Conservation (phyloP, 75 land plant genomes). For the Cryptomeria japonica region DNA sequence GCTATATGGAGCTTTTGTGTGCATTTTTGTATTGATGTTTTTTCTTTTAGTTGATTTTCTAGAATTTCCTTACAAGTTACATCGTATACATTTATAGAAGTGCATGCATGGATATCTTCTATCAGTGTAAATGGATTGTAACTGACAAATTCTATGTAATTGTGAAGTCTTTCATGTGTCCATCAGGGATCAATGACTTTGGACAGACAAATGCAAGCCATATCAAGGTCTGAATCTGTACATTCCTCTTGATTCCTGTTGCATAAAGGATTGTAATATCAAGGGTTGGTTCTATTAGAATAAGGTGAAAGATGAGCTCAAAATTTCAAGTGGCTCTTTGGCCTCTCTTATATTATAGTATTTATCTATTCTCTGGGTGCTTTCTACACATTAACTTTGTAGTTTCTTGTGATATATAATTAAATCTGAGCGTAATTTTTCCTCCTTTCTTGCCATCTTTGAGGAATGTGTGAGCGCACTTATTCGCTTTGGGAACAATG, state of each 20-base stretch:
- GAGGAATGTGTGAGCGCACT: neutral
- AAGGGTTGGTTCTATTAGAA: neutral
- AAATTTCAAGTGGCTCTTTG: neutral
- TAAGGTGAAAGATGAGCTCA: neutral
- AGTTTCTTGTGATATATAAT: neutral
- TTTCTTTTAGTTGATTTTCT: neutral
- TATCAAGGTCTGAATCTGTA: slow-evolving; percentile 55
- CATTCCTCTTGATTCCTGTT: slow-evolving; percentile 2
- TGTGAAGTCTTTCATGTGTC: slow-evolving; percentile 98
- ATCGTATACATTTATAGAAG: neutral
- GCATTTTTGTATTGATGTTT: neutral
- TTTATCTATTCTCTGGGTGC: neutral
- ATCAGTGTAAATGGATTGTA: neutral
- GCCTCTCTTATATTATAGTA: neutral
- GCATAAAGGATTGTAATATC: neutral
- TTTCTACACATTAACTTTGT: neutral
- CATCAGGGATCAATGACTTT: slow-evolving; percentile 98
- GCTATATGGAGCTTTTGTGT: neutral
- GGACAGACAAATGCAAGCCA: slow-evolving; percentile 81
- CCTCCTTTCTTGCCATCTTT: neutral
- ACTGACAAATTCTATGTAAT: slow-evolving; percentile 15
- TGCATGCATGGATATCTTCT: neutral
- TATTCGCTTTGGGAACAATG: neutral
- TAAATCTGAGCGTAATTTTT: neutral
- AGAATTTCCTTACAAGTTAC: neutral